phyloP scores from a whole-genome alignment of 768 basidiomycete genomes.

The Candolleomyces aberdarensis region DNA sequence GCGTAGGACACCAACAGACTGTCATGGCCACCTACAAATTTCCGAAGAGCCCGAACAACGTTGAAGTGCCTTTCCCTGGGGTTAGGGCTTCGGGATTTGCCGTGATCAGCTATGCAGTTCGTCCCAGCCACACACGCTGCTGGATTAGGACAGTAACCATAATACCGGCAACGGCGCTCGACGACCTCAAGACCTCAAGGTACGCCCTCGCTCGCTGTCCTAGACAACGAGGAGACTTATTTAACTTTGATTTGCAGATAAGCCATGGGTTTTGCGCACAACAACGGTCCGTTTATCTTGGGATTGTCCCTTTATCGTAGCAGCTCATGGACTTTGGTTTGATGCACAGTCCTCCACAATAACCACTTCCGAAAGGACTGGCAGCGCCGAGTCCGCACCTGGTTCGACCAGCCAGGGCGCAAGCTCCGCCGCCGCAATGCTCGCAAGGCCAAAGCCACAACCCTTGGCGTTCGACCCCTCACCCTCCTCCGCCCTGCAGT shows the following conservation, averaged over 20 bases:
- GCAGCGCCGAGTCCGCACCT: constrained; percentile 94
- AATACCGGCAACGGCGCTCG: constrained; percentile 37
- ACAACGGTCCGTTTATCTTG: constrained; percentile 59
- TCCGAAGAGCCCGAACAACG: too few relatives aligned
- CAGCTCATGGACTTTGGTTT: constrained; percentile 9
- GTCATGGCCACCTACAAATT: too few relatives aligned
- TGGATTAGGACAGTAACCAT: constrained; percentile 21
- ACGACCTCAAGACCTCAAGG: constrained; percentile 47
- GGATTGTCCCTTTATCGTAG: constrained; percentile 3
- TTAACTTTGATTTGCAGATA: constrained; percentile 32
- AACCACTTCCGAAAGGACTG: constrained; percentile 99
- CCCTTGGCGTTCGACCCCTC: constrained; percentile 89
- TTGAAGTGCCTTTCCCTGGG: constrained; percentile 5
- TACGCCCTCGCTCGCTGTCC: constrained; percentile 21
- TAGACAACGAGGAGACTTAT: constrained; percentile 7
- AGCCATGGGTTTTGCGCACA: constrained; percentile 76
- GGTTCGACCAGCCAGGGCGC: constrained; percentile 99
- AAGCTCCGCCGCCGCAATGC: constrained; percentile 94
- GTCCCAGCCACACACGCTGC: constrained; percentile 35
- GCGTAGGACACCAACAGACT: background rate
- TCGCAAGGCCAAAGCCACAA: constrained; percentile 86
- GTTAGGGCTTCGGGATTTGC: constrained; percentile 38
- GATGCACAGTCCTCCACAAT: constrained; percentile 68
- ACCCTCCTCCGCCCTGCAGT: constrained; percentile 94
- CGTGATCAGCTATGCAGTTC: constrained; percentile 37